These are phyloP conservation scores for Geotrichum siamense DNA, from an alignment of 1,139 yeast genomes.

Conservation along the genomic window DNA sequence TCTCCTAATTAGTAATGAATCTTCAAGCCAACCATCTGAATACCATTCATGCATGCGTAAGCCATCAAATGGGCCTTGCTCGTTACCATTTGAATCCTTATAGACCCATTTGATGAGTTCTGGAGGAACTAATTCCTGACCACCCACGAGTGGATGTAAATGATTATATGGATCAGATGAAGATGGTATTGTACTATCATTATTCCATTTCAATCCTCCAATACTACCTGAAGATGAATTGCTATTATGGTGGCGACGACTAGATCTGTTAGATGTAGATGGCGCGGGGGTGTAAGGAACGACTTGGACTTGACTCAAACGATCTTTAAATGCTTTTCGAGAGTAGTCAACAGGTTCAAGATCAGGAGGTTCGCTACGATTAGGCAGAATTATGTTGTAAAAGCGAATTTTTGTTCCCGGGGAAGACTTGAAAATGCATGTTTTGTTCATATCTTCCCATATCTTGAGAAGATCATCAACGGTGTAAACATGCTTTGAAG, in stretches of 20 bases:
- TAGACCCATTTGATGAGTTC: slow-evolving; percentile 60
- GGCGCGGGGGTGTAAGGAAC: not conserved
- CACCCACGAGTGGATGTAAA: not conserved
- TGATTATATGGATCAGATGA: not conserved
- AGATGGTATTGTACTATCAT: not conserved
- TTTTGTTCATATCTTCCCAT: slow-evolving; percentile 42
- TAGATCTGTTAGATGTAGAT: not conserved
- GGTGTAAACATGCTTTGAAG: slow-evolving; percentile 32
- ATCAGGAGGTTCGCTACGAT: slow-evolving; percentile 3
- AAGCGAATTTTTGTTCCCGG: slow-evolving; percentile 28
- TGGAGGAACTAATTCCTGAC: slow-evolving; percentile 30
- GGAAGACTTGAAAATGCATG: slow-evolving; percentile 24
- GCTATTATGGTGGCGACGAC: not conserved
- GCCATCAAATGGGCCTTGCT: slow-evolving; percentile 79
- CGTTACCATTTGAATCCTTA: slow-evolving; percentile 59
- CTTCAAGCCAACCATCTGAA: slow-evolving; percentile 51
- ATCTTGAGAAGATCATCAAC: slow-evolving; percentile 49
- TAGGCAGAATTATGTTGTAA: slow-evolving; percentile 19
- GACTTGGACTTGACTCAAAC: not conserved
- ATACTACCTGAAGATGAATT: not conserved
- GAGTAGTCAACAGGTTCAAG: slow-evolving; percentile 13
- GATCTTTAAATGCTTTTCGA: slow-evolving; percentile 6
- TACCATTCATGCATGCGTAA: slow-evolving; percentile 75
- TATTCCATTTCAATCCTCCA: not conserved
- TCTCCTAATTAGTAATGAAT: slow-evolving; percentile 52